A percentile compares a stretch with the other conserved stretches of the same genome.
Conservation (phyloP, 1,139 yeast species). For the Groenewaldozyma auringiensis region DNA sequence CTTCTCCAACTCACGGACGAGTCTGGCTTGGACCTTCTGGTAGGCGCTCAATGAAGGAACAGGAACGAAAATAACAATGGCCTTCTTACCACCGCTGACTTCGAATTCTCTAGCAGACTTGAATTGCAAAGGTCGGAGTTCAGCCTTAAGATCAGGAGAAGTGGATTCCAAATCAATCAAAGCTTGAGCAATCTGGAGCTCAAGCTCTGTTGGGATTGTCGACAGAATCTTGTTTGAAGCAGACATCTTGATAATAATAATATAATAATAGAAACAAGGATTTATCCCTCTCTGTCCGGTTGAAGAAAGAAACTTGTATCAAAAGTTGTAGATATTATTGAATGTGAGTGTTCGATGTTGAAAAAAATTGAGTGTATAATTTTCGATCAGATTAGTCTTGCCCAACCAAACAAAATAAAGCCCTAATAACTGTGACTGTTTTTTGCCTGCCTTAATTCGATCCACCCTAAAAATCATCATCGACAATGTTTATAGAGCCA, state of each 20-base stretch:
- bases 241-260: constrained; percentile 52
- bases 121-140: constrained; percentile 97
- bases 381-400: neutral
- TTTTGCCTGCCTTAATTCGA: neutral
- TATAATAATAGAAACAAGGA: neutral
- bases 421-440: neutral
- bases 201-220: constrained; percentile 83
- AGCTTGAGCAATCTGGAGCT: constrained; percentile 99
- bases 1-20: constrained; percentile 99
- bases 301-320: neutral
- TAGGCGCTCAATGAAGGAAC: constrained; percentile 86
- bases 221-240: constrained; percentile 87
- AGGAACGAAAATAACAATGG: constrained; percentile 96
- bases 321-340: neutral
- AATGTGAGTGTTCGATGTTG: constrained; percentile 6
- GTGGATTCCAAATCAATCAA: constrained; percentile 93
- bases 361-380: constrained; percentile 6
- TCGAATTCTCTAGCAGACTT: constrained; percentile 97
- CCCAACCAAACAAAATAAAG: neutral
- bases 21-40: constrained; percentile 90
- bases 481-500: neutral
- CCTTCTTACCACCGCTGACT: constrained; percentile 98
- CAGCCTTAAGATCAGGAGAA: constrained; percentile 93
- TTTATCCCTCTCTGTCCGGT: neutral
- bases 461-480: neutral